Evolutionary conservation across 2,329 filamentous ascomycete genomes (phyloP).

Genomic region (Trematosphaeria pertusa): DNA sequence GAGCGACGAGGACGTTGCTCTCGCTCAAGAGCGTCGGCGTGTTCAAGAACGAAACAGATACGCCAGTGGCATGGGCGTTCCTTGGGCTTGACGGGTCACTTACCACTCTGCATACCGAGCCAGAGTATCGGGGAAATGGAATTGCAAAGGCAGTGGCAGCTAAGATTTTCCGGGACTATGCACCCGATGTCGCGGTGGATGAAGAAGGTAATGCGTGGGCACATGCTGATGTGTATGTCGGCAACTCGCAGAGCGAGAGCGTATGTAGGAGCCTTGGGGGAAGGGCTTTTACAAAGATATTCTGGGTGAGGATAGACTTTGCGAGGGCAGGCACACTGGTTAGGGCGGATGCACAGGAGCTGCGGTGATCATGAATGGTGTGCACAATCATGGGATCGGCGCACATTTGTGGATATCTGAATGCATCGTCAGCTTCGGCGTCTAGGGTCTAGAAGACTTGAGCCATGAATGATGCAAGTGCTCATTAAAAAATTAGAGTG

Average conservation of each 20-base stretch:
- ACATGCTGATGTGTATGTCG: slow-evolving; percentile 68
- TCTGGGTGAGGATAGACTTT: slow-evolving; percentile 62
- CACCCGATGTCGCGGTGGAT: slow-evolving; percentile 38
- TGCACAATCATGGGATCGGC: no score
- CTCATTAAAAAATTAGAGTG: slow-evolving; percentile 79
- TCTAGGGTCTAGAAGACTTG: no score
- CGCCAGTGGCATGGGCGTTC: slow-evolving; percentile 70
- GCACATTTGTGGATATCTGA: no score
- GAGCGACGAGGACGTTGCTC: slow-evolving; percentile 57
- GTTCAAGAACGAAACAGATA: slow-evolving; percentile 54
- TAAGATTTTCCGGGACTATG: slow-evolving; percentile 62
- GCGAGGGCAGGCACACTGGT: slow-evolving; percentile 28
- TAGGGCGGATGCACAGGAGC: background rate
- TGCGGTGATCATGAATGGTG: no score
- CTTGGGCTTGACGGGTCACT: slow-evolving; percentile 68
- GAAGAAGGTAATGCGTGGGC: slow-evolving; percentile 58
- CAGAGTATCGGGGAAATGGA: slow-evolving; percentile 65
- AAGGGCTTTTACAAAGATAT: slow-evolving; percentile 61
- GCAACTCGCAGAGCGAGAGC: slow-evolving; percentile 66
- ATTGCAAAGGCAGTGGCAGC: slow-evolving; percentile 68
- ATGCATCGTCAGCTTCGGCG: slow-evolving; percentile 27
- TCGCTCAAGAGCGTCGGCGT: slow-evolving; percentile 50
- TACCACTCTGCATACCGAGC: slow-evolving; percentile 67
- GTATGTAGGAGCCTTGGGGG: slow-evolving; percentile 70
- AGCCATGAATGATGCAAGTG: no score